These are phyloP conservation scores for Pilatotrama ljubarskyi DNA, from an alignment of 768 basidiomycete species.

Conservation along the genomic window DNA sequence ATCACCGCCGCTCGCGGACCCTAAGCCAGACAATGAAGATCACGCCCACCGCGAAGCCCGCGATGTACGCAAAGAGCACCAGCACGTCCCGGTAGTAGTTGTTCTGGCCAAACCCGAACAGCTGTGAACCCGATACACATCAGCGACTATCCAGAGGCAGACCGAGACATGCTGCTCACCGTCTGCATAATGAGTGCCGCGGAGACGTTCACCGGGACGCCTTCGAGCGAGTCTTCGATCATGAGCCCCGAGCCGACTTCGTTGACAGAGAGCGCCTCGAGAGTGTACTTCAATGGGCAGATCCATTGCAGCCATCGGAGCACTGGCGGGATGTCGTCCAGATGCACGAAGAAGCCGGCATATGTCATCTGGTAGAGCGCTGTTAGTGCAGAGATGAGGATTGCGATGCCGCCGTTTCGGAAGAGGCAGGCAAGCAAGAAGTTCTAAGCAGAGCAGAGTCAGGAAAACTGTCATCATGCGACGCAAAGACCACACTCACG, in stretches of 20 bases:
- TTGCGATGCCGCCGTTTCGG: slow-evolving; percentile 86
- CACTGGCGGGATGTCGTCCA: slow-evolving; percentile 81
- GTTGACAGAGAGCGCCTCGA: slow-evolving; percentile 90
- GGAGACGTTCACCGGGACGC: slow-evolving; percentile 80
- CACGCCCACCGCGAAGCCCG: slow-evolving; percentile 72
- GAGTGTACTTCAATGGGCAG: slow-evolving; percentile 76
- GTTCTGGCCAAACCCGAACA: slow-evolving; percentile 82
- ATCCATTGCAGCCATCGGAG: slow-evolving; percentile 94
- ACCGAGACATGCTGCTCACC: slow-evolving; percentile 43
- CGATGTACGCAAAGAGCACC: slow-evolving; percentile 83
- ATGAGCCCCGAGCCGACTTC: slow-evolving; percentile 87
- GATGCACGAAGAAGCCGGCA: slow-evolving; percentile 92
- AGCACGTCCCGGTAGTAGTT: slow-evolving; percentile 91
- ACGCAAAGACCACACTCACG: slow-evolving; percentile 44
- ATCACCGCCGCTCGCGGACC: slow-evolving; percentile 72
- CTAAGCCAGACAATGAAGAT: slow-evolving; percentile 75
- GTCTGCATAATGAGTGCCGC: slow-evolving; percentile 85
- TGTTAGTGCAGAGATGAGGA: slow-evolving; percentile 77
- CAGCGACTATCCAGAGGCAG: not conserved
- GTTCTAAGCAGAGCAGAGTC: slow-evolving; percentile 52
- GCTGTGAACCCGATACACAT: slow-evolving; percentile 36
- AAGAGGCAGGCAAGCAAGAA: slow-evolving; percentile 86
- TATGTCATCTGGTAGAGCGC: slow-evolving; percentile 84
- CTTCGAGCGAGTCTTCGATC: slow-evolving; percentile 76
- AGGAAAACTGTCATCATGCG: not conserved